phyloP scores from a whole-genome alignment of 306 rosid genomes.

The Luffa acutangula region DNA sequence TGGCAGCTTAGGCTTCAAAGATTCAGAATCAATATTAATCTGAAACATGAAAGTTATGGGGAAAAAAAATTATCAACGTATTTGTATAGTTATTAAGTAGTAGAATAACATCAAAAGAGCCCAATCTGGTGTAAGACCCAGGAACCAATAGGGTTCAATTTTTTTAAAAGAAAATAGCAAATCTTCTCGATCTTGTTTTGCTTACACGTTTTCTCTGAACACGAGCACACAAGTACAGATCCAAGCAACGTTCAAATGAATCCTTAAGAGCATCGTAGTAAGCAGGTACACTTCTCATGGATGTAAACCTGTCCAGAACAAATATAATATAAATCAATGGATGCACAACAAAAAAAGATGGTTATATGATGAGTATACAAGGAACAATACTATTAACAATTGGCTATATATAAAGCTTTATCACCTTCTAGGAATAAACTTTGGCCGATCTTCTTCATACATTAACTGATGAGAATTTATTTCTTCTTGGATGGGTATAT shows the following conservation, averaged over 20 bases:
- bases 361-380: not conserved
- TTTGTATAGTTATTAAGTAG: not conserved
- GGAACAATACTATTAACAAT: not conserved
- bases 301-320: slow-evolving; percentile 43
- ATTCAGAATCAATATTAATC: slow-evolving; percentile 84
- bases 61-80: not conserved
- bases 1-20: slow-evolving; percentile 91
- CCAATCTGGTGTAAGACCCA: not conserved
- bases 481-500: slow-evolving; percentile 93
- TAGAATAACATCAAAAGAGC: not conserved
- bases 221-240: slow-evolving; percentile 85
- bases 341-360: not conserved
- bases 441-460: slow-evolving; percentile 89
- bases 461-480: slow-evolving; percentile 66
- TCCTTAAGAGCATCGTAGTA: slow-evolving; percentile 75
- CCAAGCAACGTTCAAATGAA: slow-evolving; percentile 75
- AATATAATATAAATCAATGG: not conserved
- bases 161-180: not conserved
- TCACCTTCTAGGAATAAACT: slow-evolving; percentile 78
- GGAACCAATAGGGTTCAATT: not conserved
- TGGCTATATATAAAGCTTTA: slow-evolving; percentile 3
- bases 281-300: slow-evolving; percentile 83
- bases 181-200: slow-evolving; percentile 9
- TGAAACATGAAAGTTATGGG: slow-evolving; percentile 20
- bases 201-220: slow-evolving; percentile 84